A percentile compares a stretch with the other conserved stretches of the same genome.
These are phyloP conservation scores for Halocafeteria seosinensis DNA, from an alignment of 108 stramenopile genomes.

Conservation along the genomic window DNA sequence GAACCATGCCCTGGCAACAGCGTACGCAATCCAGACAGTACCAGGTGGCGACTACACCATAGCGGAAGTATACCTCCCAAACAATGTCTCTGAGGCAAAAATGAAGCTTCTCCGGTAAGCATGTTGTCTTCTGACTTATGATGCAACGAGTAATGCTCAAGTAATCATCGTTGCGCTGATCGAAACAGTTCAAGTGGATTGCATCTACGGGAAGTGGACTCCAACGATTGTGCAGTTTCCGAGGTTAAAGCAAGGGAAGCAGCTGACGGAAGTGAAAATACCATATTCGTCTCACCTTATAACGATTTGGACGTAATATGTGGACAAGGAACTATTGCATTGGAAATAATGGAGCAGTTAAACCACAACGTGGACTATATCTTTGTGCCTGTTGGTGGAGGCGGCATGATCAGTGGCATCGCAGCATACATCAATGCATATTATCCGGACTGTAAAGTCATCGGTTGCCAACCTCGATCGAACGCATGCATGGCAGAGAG, in stretches of 20 bases:
- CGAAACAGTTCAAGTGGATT: slow-evolving; percentile 4
- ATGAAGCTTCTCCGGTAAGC: neutral
- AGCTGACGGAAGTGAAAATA: neutral
- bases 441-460: slow-evolving; percentile 3
- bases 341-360: slow-evolving; percentile 10
- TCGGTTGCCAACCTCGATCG: slow-evolving; percentile 11
- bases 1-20: slow-evolving; percentile 8
- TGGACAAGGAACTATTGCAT: slow-evolving; percentile 22
- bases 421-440: slow-evolving; percentile 8
- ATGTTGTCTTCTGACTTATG: too few species aligned
- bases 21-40: neutral
- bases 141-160: too few species aligned
- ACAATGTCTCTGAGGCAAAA: neutral
- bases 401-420: slow-evolving; percentile 21
- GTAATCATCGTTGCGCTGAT: too few species aligned
- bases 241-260: neutral
- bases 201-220: neutral
- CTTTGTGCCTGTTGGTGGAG: slow-evolving; percentile 25
- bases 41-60: neutral
- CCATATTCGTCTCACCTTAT: slow-evolving; percentile 11
- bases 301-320: slow-evolving; percentile 12
- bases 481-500: slow-evolving; percentile 4
- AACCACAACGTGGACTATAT: slow-evolving; percentile 5
- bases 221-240: neutral
- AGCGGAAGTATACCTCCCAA: neutral